A percentile compares a stretch with the other conserved stretches of the same genome.
Evolutionary conservation across 495 filamentous ascomycete genomes (phyloP).

Genomic region (Friedmanniomyces endolithicus): DNA sequence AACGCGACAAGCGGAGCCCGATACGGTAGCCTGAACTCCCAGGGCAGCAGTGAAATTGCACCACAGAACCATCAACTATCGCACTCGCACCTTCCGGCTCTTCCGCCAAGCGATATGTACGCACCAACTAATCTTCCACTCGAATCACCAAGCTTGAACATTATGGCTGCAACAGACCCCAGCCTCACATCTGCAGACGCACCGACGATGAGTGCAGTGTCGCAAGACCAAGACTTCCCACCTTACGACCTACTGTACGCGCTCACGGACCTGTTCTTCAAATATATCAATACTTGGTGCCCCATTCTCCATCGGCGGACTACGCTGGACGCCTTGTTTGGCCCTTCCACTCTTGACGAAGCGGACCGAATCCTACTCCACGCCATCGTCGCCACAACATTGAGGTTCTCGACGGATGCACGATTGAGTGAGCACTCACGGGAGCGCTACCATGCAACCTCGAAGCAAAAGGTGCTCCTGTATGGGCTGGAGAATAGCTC

Average conservation of each 20-base stretch:
- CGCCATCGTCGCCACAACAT: slow-evolving; percentile 72
- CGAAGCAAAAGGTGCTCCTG: slow-evolving; percentile 73
- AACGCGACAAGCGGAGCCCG: not conserved
- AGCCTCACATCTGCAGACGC: not conserved
- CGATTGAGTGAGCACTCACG: slow-evolving; percentile 59
- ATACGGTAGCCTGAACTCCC: not conserved
- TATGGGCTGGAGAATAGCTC: slow-evolving; percentile 79
- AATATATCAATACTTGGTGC: slow-evolving; percentile 83
- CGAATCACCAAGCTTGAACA: slow-evolving; percentile 36
- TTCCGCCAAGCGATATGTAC: slow-evolving; percentile 35
- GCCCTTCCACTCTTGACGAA: slow-evolving; percentile 59
- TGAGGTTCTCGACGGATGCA: slow-evolving; percentile 66
- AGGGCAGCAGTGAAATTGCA: not conserved
- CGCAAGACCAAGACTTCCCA: slow-evolving; percentile 62
- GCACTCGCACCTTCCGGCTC: not conserved
- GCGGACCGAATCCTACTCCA: slow-evolving; percentile 72
- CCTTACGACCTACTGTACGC: slow-evolving; percentile 75
- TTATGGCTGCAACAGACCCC: slow-evolving; percentile 19
- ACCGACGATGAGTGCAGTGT: not conserved
- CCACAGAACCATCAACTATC: not conserved
- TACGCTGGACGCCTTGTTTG: slow-evolving; percentile 72
- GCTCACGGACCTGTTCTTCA: slow-evolving; percentile 76
- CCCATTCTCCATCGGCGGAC: slow-evolving; percentile 73
- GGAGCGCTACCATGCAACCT: slow-evolving; percentile 59
- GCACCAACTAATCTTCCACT: slow-evolving; percentile 28